phyloP scores from a whole-genome alignment of 2,329 filamentous ascomycete species.

The Aspergillus sp. region DNA sequence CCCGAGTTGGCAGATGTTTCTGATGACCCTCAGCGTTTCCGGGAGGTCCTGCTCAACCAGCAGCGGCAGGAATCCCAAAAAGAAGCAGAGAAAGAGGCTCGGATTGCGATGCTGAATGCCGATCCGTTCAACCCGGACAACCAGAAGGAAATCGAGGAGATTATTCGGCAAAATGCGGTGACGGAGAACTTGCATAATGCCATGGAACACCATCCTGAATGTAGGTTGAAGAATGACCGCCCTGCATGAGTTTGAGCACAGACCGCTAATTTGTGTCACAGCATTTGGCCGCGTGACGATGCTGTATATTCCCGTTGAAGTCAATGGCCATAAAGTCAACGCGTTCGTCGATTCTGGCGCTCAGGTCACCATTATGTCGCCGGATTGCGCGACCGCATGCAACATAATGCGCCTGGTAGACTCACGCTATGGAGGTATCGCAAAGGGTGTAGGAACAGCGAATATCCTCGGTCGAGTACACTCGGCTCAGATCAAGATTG shows the following conservation, averaged over 20 bases:
- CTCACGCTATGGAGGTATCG: conserved; percentile 85
- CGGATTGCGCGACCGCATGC: conserved; percentile 83
- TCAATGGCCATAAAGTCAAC: conserved; percentile 90
- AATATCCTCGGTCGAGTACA: conserved; percentile 94
- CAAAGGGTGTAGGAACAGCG: conserved; percentile 90
- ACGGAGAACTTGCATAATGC: conserved; percentile 95
- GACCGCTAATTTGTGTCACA: conserved; percentile 37
- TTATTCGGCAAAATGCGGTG: conserved; percentile 91
- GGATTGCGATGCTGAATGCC: conserved; percentile 82
- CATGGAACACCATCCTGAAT: conserved; percentile 96
- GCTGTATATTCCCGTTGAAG: conserved; percentile 93
- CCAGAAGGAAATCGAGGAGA: conserved; percentile 90
- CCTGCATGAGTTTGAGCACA: conserved; percentile 1
- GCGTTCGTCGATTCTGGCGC: conserved; percentile 96
- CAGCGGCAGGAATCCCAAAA: conserved; percentile 69
- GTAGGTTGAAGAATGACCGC: conserved; percentile 50
- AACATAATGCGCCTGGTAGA: conserved; percentile 97
- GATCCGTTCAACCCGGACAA: conserved; percentile 94
- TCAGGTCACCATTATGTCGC: conserved; percentile 98
- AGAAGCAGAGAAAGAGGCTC: conserved; percentile 74
- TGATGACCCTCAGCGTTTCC: conserved; percentile 74
- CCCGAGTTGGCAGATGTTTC: conserved; percentile 76
- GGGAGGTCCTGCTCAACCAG: conserved; percentile 67
- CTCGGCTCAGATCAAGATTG: conserved; percentile 91
- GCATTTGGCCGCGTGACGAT: conserved; percentile 94